These are phyloP conservation scores for Neurospora sp. DNA, from an alignment of 495 filamentous ascomycete genomes.

Conservation along the genomic window DNA sequence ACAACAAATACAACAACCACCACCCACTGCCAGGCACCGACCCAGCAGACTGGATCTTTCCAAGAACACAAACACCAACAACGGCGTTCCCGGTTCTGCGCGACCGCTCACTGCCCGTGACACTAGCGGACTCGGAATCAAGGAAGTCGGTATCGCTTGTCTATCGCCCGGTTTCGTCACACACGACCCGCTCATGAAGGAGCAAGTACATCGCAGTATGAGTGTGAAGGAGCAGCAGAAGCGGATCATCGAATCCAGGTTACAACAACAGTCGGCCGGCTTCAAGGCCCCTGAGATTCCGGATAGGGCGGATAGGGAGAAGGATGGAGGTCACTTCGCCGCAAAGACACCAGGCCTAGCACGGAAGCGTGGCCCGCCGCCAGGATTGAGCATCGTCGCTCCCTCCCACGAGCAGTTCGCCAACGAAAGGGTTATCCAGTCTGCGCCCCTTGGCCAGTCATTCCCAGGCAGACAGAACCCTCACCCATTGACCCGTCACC, in stretches of 20 bases:
- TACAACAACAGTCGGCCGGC: slow-evolving; percentile 78
- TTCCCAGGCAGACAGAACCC: slow-evolving; percentile 86
- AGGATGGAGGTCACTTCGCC: slow-evolving; percentile 45
- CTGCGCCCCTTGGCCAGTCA: slow-evolving; percentile 87
- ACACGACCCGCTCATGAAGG: slow-evolving; percentile 90
- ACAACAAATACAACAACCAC: neutral
- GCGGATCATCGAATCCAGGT: slow-evolving; percentile 84
- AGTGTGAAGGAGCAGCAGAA: slow-evolving; percentile 90
- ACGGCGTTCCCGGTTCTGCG: slow-evolving; percentile 49
- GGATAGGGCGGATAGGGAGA: slow-evolving; percentile 34
- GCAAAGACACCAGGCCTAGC: slow-evolving; percentile 56
- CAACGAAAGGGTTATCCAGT: slow-evolving; percentile 92
- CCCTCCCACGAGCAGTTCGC: slow-evolving; percentile 94
- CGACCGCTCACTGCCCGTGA: slow-evolving; percentile 74
- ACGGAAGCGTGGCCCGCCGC: slow-evolving; percentile 70
- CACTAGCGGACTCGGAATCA: slow-evolving; percentile 57
- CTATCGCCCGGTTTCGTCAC: slow-evolving; percentile 93
- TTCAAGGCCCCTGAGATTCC: slow-evolving; percentile 49
- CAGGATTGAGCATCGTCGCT: slow-evolving; percentile 88
- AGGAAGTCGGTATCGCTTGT: slow-evolving; percentile 89
- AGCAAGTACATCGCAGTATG: slow-evolving; percentile 88
- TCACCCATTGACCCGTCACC: slow-evolving; percentile 70
- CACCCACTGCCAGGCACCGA: slow-evolving; percentile 59
- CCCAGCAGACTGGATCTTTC: slow-evolving; percentile 85
- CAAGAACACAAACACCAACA: slow-evolving; percentile 51